Conservation (phyloP, 306 rosid species). For the Gastrolobium bilobum region DNA sequence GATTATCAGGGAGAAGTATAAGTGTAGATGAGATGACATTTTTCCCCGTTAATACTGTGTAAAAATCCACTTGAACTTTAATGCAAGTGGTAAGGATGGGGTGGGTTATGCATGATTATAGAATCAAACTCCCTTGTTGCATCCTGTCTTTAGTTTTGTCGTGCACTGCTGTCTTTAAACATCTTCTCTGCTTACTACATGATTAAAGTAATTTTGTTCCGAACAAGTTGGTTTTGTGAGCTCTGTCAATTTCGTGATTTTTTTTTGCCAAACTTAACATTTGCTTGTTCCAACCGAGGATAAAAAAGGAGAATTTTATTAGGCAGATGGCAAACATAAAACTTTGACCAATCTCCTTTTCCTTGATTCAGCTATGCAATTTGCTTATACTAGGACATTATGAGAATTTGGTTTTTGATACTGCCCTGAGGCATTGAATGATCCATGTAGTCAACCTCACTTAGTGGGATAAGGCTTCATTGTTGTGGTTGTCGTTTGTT, state of each 20-base stretch:
- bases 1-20: constrained; percentile 21
- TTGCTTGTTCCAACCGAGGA: not conserved
- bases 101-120: not conserved
- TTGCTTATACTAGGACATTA: not conserved
- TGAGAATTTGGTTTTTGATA: not conserved
- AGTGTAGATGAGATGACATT: not conserved
- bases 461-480: not conserved
- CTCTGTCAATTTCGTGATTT: not conserved
- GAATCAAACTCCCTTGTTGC: constrained; percentile 14
- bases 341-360: not conserved
- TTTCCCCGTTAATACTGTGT: not conserved
- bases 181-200: not conserved
- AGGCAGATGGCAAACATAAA: not conserved
- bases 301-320: constrained; percentile 8
- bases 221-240: constrained; percentile 3
- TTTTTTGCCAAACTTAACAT: not conserved
- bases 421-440: not conserved
- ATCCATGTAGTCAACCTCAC: not conserved
- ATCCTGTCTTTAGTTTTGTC: not conserved
- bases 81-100: not conserved
- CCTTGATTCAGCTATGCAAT: not conserved
- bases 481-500: not conserved
- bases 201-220: constrained; percentile 21
- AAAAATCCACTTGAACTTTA: not conserved
- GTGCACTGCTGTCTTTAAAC: not conserved